Conservation (phyloP, 2,329 filamentous ascomycete genomes). For the Ceratocystis smalleyi region DNA sequence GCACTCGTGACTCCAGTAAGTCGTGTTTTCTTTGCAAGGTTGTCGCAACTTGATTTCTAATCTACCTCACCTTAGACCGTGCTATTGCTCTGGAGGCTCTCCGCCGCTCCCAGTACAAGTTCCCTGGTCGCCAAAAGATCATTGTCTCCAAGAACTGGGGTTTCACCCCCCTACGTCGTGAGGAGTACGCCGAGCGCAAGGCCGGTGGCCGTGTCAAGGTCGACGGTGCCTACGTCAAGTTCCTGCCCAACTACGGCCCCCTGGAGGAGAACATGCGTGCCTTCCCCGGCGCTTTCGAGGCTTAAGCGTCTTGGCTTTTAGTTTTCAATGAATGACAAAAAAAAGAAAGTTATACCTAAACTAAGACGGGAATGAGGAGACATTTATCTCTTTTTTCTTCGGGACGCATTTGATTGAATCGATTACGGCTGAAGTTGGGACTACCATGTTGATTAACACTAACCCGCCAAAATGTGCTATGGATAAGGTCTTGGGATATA, state of each 20-base stretch:
- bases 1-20: constrained; percentile 84
- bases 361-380: too few relatives aligned
- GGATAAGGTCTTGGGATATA: too few relatives aligned
- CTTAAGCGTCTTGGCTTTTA: constrained; percentile 28
- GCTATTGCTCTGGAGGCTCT: constrained; percentile 93
- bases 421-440: neutral
- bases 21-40: constrained; percentile 19
- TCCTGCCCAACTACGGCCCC: constrained; percentile 85
- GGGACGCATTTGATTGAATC: neutral
- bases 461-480: neutral
- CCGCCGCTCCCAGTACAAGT: constrained; percentile 99
- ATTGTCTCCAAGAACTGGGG: constrained; percentile 99
- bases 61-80: constrained; percentile 43
- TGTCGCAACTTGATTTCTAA: neutral
- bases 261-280: constrained; percentile 77
- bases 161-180: constrained; percentile 94
- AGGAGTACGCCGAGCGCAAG: constrained; percentile 95
- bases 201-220: constrained; percentile 84
- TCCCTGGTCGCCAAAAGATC: constrained; percentile 99
- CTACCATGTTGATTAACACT: neutral
- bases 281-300: constrained; percentile 84
- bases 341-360: constrained; percentile 12
- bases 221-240: constrained; percentile 98
- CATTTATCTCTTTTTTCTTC: neutral
- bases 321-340: constrained; percentile 18